Percentiles rank a stretch among this genome's conserved stretches.
Evolutionary conservation across 352 stramenopile species (phyloP).

Genomic region (Discostella stelligera): DNA sequence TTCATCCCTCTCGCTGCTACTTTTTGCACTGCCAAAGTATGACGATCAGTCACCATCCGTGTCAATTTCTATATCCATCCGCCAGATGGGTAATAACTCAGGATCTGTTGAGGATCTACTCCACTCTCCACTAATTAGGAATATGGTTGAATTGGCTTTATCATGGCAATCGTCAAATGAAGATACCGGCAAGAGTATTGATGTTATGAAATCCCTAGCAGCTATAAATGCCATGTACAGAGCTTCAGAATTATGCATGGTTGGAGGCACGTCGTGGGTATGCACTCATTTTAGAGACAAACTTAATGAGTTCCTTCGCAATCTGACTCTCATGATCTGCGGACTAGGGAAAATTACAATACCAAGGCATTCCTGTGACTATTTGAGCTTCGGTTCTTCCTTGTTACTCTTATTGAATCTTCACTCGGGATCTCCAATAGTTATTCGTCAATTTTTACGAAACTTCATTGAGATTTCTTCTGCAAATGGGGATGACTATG

Average conservation of each 20-base stretch:
- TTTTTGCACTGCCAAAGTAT: conserved; percentile 41
- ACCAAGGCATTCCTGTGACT: background rate
- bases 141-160: conserved; percentile 47
- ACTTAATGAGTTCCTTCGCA: conserved; percentile 44
- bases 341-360: conserved; percentile 14
- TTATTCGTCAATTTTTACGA: conserved; percentile 42
- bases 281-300: conserved; percentile 18
- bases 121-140: conserved; percentile 39
- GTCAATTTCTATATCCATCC: conserved; percentile 40
- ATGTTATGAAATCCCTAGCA: conserved; percentile 17
- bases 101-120: conserved; percentile 50
- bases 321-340: conserved; percentile 27
- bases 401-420: conserved; percentile 49
- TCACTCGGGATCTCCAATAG: conserved; percentile 34
- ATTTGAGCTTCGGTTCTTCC: conserved; percentile 27
- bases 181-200: conserved; percentile 6
- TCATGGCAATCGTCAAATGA: conserved; percentile 19
- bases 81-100: conserved; percentile 42
- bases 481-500: conserved; percentile 1
- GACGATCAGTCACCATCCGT: conserved; percentile 9
- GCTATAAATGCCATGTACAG: conserved; percentile 37
- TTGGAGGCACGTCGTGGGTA: conserved; percentile 31
- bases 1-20: conserved; percentile 38
- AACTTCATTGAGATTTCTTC: conserved; percentile 31
- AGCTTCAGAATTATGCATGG: conserved; percentile 37